Conservation (phyloP, 257 asterid species). For the Primulina huaijiensis region DNA sequence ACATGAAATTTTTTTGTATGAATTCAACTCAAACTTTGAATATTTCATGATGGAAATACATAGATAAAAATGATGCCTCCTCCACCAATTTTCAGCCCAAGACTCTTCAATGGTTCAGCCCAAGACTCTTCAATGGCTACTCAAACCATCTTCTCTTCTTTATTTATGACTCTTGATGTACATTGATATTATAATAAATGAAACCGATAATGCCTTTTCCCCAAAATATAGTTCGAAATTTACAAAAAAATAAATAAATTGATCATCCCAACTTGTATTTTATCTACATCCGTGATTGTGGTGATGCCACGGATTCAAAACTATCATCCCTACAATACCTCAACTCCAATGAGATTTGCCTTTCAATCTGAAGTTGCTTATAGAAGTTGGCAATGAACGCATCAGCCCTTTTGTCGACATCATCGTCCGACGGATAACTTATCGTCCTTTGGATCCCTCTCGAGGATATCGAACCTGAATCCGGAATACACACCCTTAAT, state of each 20-base stretch:
- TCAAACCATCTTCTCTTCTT: no score
- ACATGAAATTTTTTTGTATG: no score
- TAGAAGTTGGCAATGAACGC: constrained; percentile 74
- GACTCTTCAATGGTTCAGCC: background rate
- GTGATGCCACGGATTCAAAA: constrained; percentile 48
- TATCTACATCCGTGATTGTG: constrained; percentile 27
- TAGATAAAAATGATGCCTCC: background rate
- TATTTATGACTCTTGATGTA: no score
- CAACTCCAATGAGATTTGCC: constrained; percentile 76
- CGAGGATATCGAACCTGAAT: constrained; percentile 29
- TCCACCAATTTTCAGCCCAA: constrained; percentile 15
- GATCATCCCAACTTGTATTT: background rate
- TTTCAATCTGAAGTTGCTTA: constrained; percentile 61
- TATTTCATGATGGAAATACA: no score
- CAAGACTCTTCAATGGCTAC: background rate
- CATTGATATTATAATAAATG: no score
- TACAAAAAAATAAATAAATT: background rate
- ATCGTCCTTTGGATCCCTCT: constrained; percentile 49
- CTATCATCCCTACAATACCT: constrained; percentile 59
- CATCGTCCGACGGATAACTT: constrained; percentile 76
- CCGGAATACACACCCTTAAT: constrained; percentile 35
- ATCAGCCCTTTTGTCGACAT: constrained; percentile 83
- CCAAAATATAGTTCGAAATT: no score
- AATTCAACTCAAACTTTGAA: no score
- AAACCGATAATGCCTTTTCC: background rate